These are phyloP conservation scores for Capsicum pubescens DNA, from an alignment of 257 asterid species.

Conservation along the genomic window DNA sequence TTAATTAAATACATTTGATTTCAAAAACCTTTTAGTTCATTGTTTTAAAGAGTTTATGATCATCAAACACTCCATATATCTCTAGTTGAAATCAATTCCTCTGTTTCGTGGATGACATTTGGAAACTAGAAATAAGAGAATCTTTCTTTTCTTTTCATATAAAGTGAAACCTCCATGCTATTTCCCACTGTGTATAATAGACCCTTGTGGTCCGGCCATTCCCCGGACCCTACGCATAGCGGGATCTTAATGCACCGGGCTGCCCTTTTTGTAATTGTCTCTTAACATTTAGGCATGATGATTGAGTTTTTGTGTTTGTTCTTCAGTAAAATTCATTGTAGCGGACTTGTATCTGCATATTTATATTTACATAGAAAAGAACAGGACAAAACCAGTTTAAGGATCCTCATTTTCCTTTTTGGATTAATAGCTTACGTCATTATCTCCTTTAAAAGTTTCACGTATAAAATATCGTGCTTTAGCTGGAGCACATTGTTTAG, in stretches of 20 bases:
- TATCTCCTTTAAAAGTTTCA: not conserved
- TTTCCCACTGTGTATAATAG: no score
- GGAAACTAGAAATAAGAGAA: not conserved
- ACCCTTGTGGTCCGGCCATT: no score
- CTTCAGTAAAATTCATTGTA: not conserved
- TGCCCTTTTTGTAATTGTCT: not conserved
- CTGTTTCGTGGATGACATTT: not conserved
- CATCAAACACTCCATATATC: not conserved
- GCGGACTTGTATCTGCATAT: no score
- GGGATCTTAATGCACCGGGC: not conserved
- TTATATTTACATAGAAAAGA: no score
- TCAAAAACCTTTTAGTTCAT: not conserved
- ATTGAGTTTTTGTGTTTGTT: not conserved
- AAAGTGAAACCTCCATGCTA: not conserved
- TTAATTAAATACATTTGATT: not conserved
- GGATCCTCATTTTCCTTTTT: not conserved
- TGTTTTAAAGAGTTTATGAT: not conserved
- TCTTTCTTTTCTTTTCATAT: not conserved
- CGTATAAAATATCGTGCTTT: not conserved
- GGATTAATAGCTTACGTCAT: not conserved
- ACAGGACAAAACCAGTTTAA: no score
- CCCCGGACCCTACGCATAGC: no score
- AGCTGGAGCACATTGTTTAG: not conserved
- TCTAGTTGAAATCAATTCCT: not conserved
- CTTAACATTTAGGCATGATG: not conserved